A percentile compares a stretch with the other conserved stretches of the same genome.
Evolutionary conservation across 305 asterid species (phyloP).

Genomic region (Solanum hybrid): DNA sequence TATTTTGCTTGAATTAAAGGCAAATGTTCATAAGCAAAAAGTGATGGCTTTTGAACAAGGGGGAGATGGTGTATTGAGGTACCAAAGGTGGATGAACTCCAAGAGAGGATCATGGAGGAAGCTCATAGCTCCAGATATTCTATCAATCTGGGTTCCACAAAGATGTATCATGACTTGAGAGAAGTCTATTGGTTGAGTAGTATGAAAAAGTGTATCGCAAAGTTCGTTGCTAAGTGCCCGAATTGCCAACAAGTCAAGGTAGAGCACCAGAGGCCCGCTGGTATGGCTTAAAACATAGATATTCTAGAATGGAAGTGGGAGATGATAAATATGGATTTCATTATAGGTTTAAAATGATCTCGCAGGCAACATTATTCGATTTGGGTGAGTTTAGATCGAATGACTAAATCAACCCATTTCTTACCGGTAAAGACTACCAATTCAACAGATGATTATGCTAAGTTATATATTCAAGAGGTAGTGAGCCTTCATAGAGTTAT

Average conservation of each 20-base stretch:
- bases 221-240: background rate
- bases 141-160: background rate
- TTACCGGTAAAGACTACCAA: background rate
- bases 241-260: background rate
- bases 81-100: background rate
- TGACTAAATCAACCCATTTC: background rate
- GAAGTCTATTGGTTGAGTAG: background rate
- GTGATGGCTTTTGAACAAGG: background rate
- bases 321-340: background rate
- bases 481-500: background rate
- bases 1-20: background rate
- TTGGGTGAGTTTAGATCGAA: background rate
- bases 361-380: background rate
- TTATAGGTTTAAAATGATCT: background rate
- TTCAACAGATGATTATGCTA: background rate
- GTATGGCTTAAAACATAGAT: background rate
- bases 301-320: background rate
- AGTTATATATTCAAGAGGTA: background rate
- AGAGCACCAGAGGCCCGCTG: background rate
- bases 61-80: background rate
- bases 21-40: background rate
- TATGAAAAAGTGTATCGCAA: background rate
- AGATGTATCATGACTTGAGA: background rate
- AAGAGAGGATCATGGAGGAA: background rate
- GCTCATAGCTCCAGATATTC: background rate